Conservation (phyloP, 148 eudicot genomes). For the Amaranthus hypochondriacus region DNA sequence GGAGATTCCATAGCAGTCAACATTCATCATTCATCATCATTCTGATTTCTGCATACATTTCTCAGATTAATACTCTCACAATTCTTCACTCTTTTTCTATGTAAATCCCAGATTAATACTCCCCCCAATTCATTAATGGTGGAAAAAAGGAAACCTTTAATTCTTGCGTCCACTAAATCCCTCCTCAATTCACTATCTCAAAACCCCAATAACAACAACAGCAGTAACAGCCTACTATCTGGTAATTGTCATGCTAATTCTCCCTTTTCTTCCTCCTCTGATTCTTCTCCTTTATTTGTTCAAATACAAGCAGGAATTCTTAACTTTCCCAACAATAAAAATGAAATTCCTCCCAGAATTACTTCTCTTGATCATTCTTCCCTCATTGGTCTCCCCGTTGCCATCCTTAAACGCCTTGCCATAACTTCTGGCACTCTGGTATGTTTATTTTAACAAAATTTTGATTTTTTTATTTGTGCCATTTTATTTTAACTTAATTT, state of each 20-base stretch:
- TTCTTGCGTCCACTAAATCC: constrained; percentile 72
- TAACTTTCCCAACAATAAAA: constrained; percentile 29
- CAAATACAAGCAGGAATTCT: constrained; percentile 65
- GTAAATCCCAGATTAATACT: neutral
- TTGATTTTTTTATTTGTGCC: neutral
- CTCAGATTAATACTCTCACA: neutral
- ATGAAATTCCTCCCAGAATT: constrained; percentile 21
- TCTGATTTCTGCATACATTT: neutral
- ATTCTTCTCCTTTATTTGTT: constrained; percentile 20
- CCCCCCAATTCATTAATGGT: constrained; percentile 29
- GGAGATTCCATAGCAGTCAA: neutral
- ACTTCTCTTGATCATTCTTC: constrained; percentile 51
- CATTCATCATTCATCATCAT: neutral
- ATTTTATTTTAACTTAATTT: neutral
- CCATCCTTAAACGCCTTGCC: constrained; percentile 60
- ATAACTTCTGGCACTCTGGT: constrained; percentile 82
- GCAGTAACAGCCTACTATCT: neutral
- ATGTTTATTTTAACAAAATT: neutral
- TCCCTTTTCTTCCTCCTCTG: constrained; percentile 23
- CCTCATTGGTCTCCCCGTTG: constrained; percentile 64
- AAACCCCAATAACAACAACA: neutral
- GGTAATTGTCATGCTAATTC: neutral
- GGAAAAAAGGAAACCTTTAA: constrained; percentile 77
- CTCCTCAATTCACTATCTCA: constrained; percentile 44
- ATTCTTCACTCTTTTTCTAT: neutral